Conservation (phyloP, 192 early-diverging fungal species). For the Entophlyctis luteolus region DNA sequence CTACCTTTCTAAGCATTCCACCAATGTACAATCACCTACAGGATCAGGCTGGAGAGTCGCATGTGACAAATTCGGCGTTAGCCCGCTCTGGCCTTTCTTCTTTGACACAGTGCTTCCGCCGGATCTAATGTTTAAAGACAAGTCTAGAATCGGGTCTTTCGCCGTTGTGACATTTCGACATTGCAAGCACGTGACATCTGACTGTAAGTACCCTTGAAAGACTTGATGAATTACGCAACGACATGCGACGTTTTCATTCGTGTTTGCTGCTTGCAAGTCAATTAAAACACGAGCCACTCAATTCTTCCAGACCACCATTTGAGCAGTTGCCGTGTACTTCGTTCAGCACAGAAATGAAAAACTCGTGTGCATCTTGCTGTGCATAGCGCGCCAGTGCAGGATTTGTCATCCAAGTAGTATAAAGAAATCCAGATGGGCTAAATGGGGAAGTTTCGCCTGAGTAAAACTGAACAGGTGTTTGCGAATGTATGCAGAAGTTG, state of each 20-base stretch:
- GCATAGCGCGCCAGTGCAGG: conserved; percentile 84
- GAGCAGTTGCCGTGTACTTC: conserved; percentile 67
- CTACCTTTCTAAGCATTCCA: conserved; percentile 68
- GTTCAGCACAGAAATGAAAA: conserved; percentile 86
- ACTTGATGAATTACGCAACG: conserved; percentile 84
- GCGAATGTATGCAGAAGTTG: neutral
- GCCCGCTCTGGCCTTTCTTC: conserved; percentile 21
- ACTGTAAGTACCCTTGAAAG: conserved; percentile 86
- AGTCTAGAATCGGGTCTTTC: conserved; percentile 85
- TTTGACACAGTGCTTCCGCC: conserved; percentile 25
- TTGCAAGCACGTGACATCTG: conserved; percentile 78
- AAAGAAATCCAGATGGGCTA: conserved; percentile 78
- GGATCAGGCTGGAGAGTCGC: neutral
- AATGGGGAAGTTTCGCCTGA: conserved; percentile 67
- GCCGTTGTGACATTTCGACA: conserved; percentile 77
- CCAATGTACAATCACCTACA: conserved; percentile 45
- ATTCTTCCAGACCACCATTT: conserved; percentile 2
- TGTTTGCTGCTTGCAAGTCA: conserved; percentile 19
- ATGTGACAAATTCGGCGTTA: neutral
- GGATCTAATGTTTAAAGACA: conserved; percentile 78
- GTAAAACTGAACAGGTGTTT: conserved; percentile 51
- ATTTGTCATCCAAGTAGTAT: conserved; percentile 84
- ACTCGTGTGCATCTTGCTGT: conserved; percentile 98
- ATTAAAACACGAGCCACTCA: conserved; percentile 13
- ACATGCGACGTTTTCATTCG: conserved; percentile 49